These are phyloP conservation scores for Ceraceosorus guamensis DNA, from an alignment of 1,284 basidiomycete species.

Conservation along the genomic window DNA sequence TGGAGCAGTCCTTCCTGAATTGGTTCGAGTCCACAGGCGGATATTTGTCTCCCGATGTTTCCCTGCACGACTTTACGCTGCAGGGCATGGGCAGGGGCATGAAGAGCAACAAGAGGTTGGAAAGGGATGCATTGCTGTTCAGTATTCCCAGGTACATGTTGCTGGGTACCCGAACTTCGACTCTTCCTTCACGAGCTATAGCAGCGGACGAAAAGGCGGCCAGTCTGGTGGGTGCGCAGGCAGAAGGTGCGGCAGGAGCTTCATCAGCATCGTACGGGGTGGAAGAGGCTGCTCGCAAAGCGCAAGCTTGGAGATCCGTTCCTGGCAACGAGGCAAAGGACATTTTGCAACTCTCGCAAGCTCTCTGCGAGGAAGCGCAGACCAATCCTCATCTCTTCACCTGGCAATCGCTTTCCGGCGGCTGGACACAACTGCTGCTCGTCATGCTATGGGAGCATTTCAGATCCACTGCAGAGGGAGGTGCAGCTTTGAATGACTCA, in stretches of 20 bases:
- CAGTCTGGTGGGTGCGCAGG: too few species aligned
- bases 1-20: not conserved
- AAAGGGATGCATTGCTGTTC: conserved; percentile 70
- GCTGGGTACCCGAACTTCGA: conserved; percentile 70
- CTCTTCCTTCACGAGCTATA: conserved; percentile 52
- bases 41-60: not conserved
- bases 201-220: not conserved
- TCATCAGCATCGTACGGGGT: too few species aligned
- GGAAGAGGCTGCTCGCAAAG: not conserved
- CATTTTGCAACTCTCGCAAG: conserved; percentile 10
- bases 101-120: conserved; percentile 64
- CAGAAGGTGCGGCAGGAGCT: too few species aligned
- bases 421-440: conserved; percentile 81
- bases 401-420: conserved; percentile 46
- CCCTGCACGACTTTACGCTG: conserved; percentile 53
- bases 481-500: not conserved
- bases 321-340: conserved; percentile 12
- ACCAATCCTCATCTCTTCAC: not conserved
- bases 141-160: conserved; percentile 70
- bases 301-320: too few species aligned
- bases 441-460: conserved; percentile 88
- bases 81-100: conserved; percentile 61
- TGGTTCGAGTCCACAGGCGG: not conserved
- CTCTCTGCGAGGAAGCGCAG: not conserved
- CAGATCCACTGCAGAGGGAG: conserved; percentile 12